phyloP scores from a whole-genome alignment of 2,329 filamentous ascomycete species.

The Penicillium sp. region DNA sequence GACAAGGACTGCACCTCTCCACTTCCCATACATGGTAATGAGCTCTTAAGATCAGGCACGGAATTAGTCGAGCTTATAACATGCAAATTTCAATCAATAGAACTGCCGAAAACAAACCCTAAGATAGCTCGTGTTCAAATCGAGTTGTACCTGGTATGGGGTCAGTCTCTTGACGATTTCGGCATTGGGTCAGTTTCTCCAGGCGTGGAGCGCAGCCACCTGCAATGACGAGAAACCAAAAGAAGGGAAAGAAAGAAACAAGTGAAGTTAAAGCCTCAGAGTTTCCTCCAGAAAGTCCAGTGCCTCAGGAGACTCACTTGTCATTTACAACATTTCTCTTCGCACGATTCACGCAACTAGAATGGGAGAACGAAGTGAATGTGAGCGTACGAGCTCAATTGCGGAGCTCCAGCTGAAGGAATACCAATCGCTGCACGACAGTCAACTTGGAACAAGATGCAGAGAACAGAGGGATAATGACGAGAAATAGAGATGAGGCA shows the following conservation, averaged over 20 bases:
- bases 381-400: background rate
- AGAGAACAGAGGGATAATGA: background rate
- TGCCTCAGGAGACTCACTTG: too few relatives aligned
- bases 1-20: slow-evolving; percentile 29
- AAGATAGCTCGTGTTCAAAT: background rate
- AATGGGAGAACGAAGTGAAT: too few relatives aligned
- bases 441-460: background rate
- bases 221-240: background rate
- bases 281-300: background rate
- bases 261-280: too few relatives aligned
- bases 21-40: slow-evolving; percentile 38
- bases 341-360: too few relatives aligned
- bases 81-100: too few relatives aligned
- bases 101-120: background rate
- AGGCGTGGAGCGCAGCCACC: too few relatives aligned
- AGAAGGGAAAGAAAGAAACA: background rate
- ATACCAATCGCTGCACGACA: background rate
- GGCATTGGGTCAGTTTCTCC: background rate
- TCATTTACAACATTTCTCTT: too few relatives aligned
- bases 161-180: background rate
- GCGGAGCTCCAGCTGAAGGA: background rate
- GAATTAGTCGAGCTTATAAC: background rate
- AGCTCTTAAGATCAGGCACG: background rate
- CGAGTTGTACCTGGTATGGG: background rate
- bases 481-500: background rate